Base-by-base conservation (phyloP, 208 protist species). In the Trypanosoma rangeli region DNA sequence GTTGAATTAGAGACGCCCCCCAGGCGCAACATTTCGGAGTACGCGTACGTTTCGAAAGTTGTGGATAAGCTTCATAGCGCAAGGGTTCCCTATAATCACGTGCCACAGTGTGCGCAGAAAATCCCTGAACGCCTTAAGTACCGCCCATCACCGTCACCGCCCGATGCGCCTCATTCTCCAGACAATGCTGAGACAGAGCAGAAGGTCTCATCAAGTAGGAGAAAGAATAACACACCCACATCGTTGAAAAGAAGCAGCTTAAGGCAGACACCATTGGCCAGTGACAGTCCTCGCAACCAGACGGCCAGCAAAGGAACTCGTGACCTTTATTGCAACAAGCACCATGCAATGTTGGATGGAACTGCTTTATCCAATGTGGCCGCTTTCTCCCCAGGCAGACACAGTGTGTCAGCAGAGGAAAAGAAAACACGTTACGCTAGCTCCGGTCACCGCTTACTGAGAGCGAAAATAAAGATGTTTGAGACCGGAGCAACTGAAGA, bases 81-180 rank as follows among this genome's bases (percentile, higher is more conserved):
- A 24, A 33, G 31, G 7, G 68, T 73, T 8, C 59, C 59, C 15
- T 44, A 35, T 37, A 48, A 70, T 52, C 48, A 71, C 33, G 72
- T 73, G 28, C 80, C 80, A 15, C 80, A 72, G 24, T 85, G 80
- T 59, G 80, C 80, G 52, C 46, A 75, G 59, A 53, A 74, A 9
- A 82, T 92, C 22, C 86, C 86, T 20, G 80, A 85, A 24, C 82
- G 83, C 18, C 77, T 76, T 63, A 86, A 84, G 74, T 87, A 87
- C 74, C 73, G 79, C 3, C 78, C 81, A 28, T 35, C 66, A 65
- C 60, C 20, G 39, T 37, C 57, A 26, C 49, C 18, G 22, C 49
- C 42, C 42, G 42, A 46, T 16, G 13, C 8, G 8, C 15, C 42
- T 20, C 2, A 1, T 18, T 16, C 42, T 46, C 15, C 15, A 26